Conservation (phyloP, 805 yeast species). For the Candida namnaoensis region DNA sequence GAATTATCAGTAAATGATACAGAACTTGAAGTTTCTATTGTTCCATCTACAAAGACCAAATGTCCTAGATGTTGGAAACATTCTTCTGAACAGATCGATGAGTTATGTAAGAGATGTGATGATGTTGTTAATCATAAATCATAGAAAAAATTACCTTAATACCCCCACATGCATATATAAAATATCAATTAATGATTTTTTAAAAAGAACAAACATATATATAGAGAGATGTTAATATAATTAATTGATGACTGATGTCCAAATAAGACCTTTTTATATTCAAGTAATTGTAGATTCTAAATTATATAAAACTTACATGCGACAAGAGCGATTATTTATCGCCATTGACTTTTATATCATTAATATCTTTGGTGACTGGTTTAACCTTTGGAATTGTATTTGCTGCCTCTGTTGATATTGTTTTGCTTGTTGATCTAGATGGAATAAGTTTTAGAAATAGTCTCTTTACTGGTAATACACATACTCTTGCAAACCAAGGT, state of each 20-base stretch:
- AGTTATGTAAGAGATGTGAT: slow-evolving; percentile 62
- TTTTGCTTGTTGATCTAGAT: background rate
- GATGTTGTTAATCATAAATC: slow-evolving; percentile 16
- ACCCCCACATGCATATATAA: background rate
- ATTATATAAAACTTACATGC: too few species aligned
- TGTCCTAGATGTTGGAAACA: slow-evolving; percentile 96
- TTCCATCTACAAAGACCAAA: slow-evolving; percentile 41
- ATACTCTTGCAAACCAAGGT: slow-evolving; percentile 48
- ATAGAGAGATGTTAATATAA: too few species aligned
- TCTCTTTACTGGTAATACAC: slow-evolving; percentile 35
- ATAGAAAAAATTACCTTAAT: background rate
- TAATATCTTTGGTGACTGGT: too few species aligned
- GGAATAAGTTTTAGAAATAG: background rate
- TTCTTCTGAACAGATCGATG: slow-evolving; percentile 39
- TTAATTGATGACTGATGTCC: too few species aligned
- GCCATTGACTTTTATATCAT: too few species aligned
- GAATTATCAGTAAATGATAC: slow-evolving; percentile 21
- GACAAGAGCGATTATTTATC: too few species aligned
- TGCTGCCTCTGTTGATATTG: too few species aligned
- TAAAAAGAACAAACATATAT: too few species aligned
- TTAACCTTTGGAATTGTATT: too few species aligned
- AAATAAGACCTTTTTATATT: too few species aligned
- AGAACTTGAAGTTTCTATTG: slow-evolving; percentile 26
- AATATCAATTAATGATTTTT: too few species aligned
- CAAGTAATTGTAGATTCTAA: too few species aligned